Base-by-base conservation (phyloP, 2,329 filamentous ascomycete genomes). In the Acrodontium crateriforme region DNA sequence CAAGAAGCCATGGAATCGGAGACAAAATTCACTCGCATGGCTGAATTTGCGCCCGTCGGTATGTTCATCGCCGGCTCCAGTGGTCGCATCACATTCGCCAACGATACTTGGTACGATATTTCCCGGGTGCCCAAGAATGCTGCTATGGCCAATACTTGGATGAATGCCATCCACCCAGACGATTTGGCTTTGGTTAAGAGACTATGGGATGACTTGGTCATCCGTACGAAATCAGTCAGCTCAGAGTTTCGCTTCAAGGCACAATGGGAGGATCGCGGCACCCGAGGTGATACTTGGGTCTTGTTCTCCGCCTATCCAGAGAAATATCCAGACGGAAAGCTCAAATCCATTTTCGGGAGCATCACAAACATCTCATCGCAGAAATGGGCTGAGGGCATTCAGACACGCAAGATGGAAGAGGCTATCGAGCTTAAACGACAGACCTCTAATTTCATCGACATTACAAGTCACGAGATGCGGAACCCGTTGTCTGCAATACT, bases 311-410 rank as follows among this genome's bases (percentile, higher is more conserved):
- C 77, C 0, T 83, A 78, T 40, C 78, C 78, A 0, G 78, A 85
- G 42, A 76, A 69, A 43, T 65, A 76, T 35, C 56, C 62, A 1
- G 58, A 69, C 16, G 78, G 76, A 3, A 58, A 60, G 16, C 62
- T 84, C 28, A 81, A 81, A 55, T 72, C 74, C 36, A 75, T 84
- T 3, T 84, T 85, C 41, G 79, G 78, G 28, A 79, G 74, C 45
- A 76, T 91, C 28, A 87, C 81, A 0, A 81, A 91, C 45, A 91
- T 92, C 38, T 83, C 78, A 11, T 71, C 78, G 29, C 80, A 89
- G 49, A 92, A 91, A 50, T 77, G 76, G 63, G 81, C 82, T 1
- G 82, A 91, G 52, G 74, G 76, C 25, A 72, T 83, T 18, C 80
- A 91, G 51, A 81, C 70, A 42, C 67, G 74, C 24, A 73, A 80